Evolutionary conservation across 352 stramenopile genomes (phyloP).

Genomic region (Globisporangium radiosum): DNA sequence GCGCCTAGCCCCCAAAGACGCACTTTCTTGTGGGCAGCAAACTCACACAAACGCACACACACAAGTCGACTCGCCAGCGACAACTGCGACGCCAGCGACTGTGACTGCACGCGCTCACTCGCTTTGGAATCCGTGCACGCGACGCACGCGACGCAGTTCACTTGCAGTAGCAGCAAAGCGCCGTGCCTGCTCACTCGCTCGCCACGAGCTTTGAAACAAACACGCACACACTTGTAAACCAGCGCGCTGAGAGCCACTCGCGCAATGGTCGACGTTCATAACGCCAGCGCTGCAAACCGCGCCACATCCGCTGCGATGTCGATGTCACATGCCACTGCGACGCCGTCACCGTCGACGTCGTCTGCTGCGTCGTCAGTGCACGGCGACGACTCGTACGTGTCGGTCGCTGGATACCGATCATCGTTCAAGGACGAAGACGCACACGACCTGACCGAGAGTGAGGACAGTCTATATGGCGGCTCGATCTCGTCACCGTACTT

Average conservation of each 20-base stretch:
- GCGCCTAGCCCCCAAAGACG: neutral
- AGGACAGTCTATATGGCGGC: slow-evolving; percentile 14
- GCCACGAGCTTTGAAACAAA: neutral
- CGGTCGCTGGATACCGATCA: slow-evolving; percentile 4
- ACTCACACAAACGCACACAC: neutral
- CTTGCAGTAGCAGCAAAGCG: neutral
- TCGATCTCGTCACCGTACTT: slow-evolving; percentile 17
- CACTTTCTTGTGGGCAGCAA: neutral
- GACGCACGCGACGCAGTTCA: too few species aligned
- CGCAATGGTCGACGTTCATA: slow-evolving; percentile 29
- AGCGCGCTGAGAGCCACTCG: neutral
- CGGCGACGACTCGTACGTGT: slow-evolving; percentile 6
- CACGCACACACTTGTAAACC: neutral
- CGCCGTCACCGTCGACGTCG: slow-evolving; percentile 10
- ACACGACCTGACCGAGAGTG: slow-evolving; percentile 11
- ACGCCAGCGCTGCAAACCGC: neutral
- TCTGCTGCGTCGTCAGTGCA: slow-evolving; percentile 5
- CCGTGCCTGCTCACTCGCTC: too few species aligned
- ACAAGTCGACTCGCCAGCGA: neutral
- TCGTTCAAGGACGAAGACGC: slow-evolving; percentile 14
- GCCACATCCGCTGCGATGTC: neutral
- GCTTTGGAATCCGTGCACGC: neutral
- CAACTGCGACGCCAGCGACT: too few species aligned
- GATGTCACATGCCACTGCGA: neutral
- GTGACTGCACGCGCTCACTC: neutral